phyloP scores from a whole-genome alignment of 2,329 filamentous ascomycete genomes.

The Byssothecium circinans region DNA sequence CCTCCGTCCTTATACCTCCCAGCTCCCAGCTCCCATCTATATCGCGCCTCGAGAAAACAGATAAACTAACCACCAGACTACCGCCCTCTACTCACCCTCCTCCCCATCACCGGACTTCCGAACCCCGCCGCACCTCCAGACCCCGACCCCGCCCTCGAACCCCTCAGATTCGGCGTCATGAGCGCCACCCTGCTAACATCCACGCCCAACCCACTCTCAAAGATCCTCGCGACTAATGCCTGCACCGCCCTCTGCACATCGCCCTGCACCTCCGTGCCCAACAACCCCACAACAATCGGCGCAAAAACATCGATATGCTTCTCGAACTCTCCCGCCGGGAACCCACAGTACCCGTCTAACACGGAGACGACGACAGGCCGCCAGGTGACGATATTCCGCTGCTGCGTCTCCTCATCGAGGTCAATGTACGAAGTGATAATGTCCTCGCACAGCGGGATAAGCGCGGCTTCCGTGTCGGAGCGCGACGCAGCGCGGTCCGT shows the following conservation, averaged over 20 bases:
- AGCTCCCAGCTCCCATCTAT: too few relatives aligned
- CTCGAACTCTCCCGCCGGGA: constrained; percentile 77
- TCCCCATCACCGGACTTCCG: constrained; percentile 19
- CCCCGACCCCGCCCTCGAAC: too few relatives aligned
- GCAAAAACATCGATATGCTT: constrained; percentile 83
- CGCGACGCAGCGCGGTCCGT: constrained; percentile 79
- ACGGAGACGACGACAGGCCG: constrained; percentile 96
- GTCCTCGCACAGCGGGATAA: constrained; percentile 93
- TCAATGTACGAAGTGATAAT: constrained; percentile 83
- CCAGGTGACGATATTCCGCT: constrained; percentile 96
- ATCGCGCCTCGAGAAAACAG: too few relatives aligned
- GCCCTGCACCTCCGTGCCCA: constrained; percentile 76
- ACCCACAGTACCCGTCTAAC: constrained; percentile 85
- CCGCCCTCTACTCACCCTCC: constrained; percentile 9
- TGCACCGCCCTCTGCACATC: constrained; percentile 81
- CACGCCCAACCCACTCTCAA: constrained; percentile 56
- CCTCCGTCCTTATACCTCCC: too few relatives aligned
- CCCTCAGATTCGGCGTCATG: constrained; percentile 25
- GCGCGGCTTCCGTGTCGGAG: constrained; percentile 81
- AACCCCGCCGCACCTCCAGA: too few relatives aligned
- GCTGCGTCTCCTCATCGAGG: constrained; percentile 94
- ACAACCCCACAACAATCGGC: constrained; percentile 77
- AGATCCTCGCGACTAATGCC: constrained; percentile 75
- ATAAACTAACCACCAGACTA: too few relatives aligned
- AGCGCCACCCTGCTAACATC: constrained; percentile 21